Conservation (phyloP, 805 yeast genomes). For the Candida vaughaniae region DNA sequence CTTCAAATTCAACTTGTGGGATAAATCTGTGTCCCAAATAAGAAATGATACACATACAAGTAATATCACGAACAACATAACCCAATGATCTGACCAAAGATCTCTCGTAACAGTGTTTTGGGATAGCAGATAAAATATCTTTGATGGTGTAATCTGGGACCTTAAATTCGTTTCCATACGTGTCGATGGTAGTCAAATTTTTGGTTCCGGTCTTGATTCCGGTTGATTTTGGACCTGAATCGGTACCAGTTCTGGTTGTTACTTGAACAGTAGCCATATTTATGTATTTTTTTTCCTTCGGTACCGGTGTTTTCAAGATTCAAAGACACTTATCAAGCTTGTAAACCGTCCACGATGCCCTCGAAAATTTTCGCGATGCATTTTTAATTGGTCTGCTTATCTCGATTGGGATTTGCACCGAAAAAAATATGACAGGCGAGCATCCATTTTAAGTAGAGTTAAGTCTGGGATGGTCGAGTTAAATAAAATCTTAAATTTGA, state of each 20-base stretch:
- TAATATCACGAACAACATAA: slow-evolving; percentile 54
- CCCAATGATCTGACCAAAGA: slow-evolving; percentile 47
- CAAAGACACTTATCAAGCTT: background rate
- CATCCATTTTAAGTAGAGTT: background rate
- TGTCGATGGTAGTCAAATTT: slow-evolving; percentile 44
- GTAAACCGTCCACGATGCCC: too few relatives aligned
- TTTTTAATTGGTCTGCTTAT: background rate
- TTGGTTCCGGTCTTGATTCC: slow-evolving; percentile 5
- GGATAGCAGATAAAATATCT: slow-evolving; percentile 57
- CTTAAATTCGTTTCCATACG: slow-evolving; percentile 52
- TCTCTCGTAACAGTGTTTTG: slow-evolving; percentile 61
- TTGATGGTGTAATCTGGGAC: slow-evolving; percentile 64
- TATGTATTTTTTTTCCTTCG: background rate
- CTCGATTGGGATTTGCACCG: background rate
- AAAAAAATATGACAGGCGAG: background rate
- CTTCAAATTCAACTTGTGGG: slow-evolving; percentile 37
- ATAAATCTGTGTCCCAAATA: slow-evolving; percentile 54
- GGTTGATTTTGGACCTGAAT: background rate
- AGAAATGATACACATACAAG: slow-evolving; percentile 48
- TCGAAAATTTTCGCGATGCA: slow-evolving; percentile 1
- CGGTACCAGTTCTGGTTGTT: slow-evolving; percentile 1
- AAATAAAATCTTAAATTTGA: too few relatives aligned
- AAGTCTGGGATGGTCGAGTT: too few relatives aligned
- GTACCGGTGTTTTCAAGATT: slow-evolving; percentile 5
- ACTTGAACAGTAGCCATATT: slow-evolving; percentile 8